phyloP scores from a whole-genome alignment of 78 protist species.

The Neovahlkampfia damariscottae region DNA sequence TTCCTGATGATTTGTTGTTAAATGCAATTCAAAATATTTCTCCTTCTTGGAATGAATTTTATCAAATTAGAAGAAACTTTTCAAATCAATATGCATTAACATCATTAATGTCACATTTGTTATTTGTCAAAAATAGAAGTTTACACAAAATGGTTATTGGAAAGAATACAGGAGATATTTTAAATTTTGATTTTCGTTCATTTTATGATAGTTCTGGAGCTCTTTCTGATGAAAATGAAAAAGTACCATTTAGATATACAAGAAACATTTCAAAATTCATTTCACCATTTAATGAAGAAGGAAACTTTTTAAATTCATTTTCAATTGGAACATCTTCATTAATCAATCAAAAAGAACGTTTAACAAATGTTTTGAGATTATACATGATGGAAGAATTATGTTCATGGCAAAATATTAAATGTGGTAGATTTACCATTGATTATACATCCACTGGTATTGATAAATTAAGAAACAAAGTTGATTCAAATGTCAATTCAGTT shows the following conservation, averaged over 20 bases:
- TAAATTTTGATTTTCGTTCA: background rate
- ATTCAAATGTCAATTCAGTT: background rate
- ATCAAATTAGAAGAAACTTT: background rate
- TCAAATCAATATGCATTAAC: background rate
- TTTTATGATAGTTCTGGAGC: background rate
- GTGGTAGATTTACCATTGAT: background rate
- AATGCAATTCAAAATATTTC: background rate
- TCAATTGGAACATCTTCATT: background rate
- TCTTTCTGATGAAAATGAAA: background rate
- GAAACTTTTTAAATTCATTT: background rate
- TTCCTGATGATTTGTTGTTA: background rate
- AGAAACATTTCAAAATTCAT: background rate
- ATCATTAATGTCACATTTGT: background rate
- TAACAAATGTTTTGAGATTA: background rate
- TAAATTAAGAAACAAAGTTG: background rate
- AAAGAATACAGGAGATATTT: background rate
- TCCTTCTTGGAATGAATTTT: background rate
- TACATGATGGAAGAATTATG: background rate
- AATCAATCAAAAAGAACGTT: background rate
- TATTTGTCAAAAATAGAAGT: background rate
- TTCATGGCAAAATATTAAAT: background rate
- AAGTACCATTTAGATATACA: constrained; percentile 2
- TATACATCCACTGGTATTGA: background rate
- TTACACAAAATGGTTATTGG: background rate
- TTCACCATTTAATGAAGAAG: background rate